A percentile compares a stretch with the other conserved stretches of the same genome.
phyloP scores from a whole-genome alignment of 2,329 filamentous ascomycete species.

The Epicoccum nigrum region DNA sequence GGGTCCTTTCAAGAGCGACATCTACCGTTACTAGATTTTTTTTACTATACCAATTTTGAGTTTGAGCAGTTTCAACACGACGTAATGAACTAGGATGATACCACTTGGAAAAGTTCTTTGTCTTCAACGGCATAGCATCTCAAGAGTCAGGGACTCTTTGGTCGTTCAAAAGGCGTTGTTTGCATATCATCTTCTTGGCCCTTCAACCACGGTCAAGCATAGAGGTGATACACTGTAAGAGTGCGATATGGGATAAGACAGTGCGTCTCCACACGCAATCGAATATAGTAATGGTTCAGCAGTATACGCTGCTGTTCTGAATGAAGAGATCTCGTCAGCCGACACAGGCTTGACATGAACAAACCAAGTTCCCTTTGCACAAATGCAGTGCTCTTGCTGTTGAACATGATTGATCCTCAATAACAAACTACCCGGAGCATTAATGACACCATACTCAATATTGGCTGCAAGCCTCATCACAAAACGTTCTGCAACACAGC shows the following conservation, averaged over 20 bases:
- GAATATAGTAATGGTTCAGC: conserved; percentile 29
- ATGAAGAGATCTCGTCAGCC: conserved; percentile 24
- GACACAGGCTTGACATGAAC: conserved; percentile 12
- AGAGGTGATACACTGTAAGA: conserved; percentile 43
- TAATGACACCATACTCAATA: background rate
- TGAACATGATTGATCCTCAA: too few species aligned
- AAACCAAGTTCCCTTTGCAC: too few species aligned
- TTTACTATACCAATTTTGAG: conserved; percentile 27
- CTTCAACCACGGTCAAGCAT: conserved; percentile 46
- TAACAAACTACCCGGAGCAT: too few species aligned
- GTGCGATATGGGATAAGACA: conserved; percentile 25
- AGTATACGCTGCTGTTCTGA: conserved; percentile 10
- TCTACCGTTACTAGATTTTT: conserved; percentile 64
- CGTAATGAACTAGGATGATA: conserved; percentile 65
- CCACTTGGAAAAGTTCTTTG: conserved; percentile 59
- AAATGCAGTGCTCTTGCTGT: too few species aligned
- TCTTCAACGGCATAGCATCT: conserved; percentile 67
- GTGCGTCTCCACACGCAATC: conserved; percentile 26
- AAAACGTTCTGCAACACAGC: conserved; percentile 1
- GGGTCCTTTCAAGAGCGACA: conserved; percentile 96
- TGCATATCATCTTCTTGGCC: conserved; percentile 46
- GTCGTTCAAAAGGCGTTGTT: conserved; percentile 45
- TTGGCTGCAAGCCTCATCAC: conserved; percentile 14
- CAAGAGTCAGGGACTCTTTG: conserved; percentile 39
- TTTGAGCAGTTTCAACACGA: conserved; percentile 59